Conservation (phyloP, 768 basidiomycete species). For the Mycena olivaceomarginata region DNA sequence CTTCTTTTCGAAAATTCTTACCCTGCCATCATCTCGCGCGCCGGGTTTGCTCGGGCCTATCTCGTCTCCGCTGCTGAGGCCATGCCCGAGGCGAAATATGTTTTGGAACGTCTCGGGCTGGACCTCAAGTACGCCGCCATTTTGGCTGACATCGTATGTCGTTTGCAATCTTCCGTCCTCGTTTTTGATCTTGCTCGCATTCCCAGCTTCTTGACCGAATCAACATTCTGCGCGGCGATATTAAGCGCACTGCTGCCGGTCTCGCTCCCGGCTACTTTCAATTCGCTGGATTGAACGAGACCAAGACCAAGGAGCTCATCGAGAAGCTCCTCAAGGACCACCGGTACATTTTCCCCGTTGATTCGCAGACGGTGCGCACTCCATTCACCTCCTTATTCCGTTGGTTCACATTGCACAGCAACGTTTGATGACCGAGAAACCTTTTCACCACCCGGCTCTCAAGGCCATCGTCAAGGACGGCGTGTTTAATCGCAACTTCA, state of each 20-base stretch:
- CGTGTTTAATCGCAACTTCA: slow-evolving; percentile 16
- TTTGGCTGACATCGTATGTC: slow-evolving; percentile 12
- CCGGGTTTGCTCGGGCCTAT: neutral
- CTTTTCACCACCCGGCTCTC: slow-evolving; percentile 2
- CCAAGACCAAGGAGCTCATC: slow-evolving; percentile 1
- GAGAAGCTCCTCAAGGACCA: neutral
- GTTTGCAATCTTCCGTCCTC: no score
- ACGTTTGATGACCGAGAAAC: slow-evolving; percentile 16
- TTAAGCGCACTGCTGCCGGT: neutral
- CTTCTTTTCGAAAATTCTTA: neutral
- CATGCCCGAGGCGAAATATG: neutral
- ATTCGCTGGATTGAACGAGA: neutral
- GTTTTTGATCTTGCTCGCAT: neutral
- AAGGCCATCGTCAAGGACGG: neutral
- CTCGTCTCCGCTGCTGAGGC: neutral
- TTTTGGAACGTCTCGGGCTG: neutral
- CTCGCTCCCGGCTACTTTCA: neutral
- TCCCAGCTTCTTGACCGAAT: slow-evolving; percentile 17
- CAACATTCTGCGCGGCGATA: slow-evolving; percentile 25
- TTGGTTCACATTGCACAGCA: neutral
- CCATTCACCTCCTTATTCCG: no score
- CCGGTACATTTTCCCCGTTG: neutral
- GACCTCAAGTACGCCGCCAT: slow-evolving; percentile 14
- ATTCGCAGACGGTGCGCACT: slow-evolving; percentile 8
- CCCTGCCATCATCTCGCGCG: slow-evolving; percentile 7